phyloP scores from a whole-genome alignment of 306 rosid genomes.

The Gastrolobium villosum region DNA sequence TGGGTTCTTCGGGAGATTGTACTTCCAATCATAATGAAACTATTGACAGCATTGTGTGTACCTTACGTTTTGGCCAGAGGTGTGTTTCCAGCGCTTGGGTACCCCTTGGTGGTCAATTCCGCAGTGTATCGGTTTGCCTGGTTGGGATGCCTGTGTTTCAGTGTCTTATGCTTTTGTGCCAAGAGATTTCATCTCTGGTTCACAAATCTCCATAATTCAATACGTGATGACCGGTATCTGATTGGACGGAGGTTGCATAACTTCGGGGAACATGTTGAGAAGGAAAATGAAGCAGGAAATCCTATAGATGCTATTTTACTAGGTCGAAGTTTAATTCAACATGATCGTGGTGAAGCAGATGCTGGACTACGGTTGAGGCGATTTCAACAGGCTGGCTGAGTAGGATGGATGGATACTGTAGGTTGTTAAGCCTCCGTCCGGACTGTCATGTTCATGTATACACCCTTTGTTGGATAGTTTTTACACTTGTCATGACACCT shows the following conservation, averaged over 20 bases:
- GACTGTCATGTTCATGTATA: conserved; percentile 43
- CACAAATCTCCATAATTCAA: conserved; percentile 97
- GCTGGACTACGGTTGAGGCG: conserved; percentile 77
- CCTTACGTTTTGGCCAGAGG: conserved; percentile 96
- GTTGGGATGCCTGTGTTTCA: conserved; percentile 91
- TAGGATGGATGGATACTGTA: conserved; percentile 31
- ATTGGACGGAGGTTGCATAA: conserved; percentile 95
- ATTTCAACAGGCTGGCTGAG: conserved; percentile 54
- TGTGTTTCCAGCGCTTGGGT: conserved; percentile 90
- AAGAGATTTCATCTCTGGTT: conserved; percentile 98
- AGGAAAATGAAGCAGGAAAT: conserved; percentile 55
- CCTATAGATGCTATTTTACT: conserved; percentile 46
- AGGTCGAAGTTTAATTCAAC: conserved; percentile 51
- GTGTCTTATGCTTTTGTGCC: conserved; percentile 89
- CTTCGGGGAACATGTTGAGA: conserved; percentile 74
- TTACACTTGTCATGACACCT: conserved; percentile 40
- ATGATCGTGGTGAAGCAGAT: conserved; percentile 73
- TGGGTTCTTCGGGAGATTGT: conserved; percentile 99
- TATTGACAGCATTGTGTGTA: conserved; percentile 92
- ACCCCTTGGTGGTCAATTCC: conserved; percentile 93
- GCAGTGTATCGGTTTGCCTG: conserved; percentile 99
- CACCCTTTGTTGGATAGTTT: conserved; percentile 43
- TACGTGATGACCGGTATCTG: conserved; percentile 94
- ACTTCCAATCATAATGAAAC: conserved; percentile 91
- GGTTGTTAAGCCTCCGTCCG: conserved; percentile 19